These are phyloP conservation scores for Wickerhamiella australiensis DNA, from an alignment of 805 yeast genomes.

Conservation along the genomic window DNA sequence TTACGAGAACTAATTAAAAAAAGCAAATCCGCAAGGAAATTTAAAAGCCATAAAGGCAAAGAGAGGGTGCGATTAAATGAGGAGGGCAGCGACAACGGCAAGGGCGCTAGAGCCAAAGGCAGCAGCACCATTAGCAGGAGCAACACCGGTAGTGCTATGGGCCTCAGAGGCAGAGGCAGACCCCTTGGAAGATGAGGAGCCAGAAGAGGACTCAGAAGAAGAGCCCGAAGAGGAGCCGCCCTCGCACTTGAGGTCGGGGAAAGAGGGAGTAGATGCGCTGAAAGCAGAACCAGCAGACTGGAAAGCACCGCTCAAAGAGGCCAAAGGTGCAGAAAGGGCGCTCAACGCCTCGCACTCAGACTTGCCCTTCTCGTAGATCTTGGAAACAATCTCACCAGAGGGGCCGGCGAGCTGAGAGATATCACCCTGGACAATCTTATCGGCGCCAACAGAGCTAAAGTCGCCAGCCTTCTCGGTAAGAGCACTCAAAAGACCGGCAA, in stretches of 20 bases:
- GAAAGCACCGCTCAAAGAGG: conserved; percentile 10
- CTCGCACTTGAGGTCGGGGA: conserved; percentile 13
- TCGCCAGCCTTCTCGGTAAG: conserved; percentile 21
- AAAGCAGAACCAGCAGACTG: conserved; percentile 11
- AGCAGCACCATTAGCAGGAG: conserved; percentile 8
- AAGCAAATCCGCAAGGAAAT: background rate
- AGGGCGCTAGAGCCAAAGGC: background rate
- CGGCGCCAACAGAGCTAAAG: conserved; percentile 20
- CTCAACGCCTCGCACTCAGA: conserved; percentile 9
- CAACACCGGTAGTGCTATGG: conserved; percentile 10
- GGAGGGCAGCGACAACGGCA: conserved; percentile 3
- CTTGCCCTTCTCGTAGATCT: conserved; percentile 13
- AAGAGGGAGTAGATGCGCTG: conserved; percentile 10
- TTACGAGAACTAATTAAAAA: background rate
- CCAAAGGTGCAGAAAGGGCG: conserved; percentile 7
- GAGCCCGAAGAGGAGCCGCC: conserved; percentile 7
- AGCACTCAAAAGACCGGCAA: conserved; percentile 16
- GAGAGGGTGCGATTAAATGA: background rate
- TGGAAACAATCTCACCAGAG: conserved; percentile 15
- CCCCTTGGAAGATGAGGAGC: conserved; percentile 9
- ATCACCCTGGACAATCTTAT: conserved; percentile 18
- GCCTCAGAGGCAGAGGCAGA: conserved; percentile 8
- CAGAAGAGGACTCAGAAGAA: conserved; percentile 8
- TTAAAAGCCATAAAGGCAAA: background rate
- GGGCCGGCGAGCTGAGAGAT: conserved; percentile 14